Conservation (phyloP, 176 grass and related monocot species). For the Juncus inflexus region DNA sequence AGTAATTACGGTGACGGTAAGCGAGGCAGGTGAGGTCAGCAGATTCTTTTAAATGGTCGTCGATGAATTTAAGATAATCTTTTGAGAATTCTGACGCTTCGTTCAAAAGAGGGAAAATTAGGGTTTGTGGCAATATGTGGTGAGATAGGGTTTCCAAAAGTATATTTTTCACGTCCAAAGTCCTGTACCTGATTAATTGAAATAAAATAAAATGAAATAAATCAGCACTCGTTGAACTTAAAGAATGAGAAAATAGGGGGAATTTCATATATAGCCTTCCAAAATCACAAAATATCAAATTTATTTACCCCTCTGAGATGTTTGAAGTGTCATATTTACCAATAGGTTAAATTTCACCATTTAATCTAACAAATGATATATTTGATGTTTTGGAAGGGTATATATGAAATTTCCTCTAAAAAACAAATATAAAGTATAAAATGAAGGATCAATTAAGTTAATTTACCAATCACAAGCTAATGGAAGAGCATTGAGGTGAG, state of each 20-base stretch:
- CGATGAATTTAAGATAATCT: conserved; percentile 94
- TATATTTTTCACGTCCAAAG: conserved; percentile 95
- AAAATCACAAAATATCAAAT: no score
- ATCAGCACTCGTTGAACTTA: no score
- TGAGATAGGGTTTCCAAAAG: conserved; percentile 75
- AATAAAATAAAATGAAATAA: conserved; percentile 7
- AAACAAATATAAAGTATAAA: background rate
- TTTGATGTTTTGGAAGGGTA: background rate
- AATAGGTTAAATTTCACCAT: no score
- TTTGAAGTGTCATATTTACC: no score
- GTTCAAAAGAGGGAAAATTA: conserved; percentile 61
- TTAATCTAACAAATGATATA: no score
- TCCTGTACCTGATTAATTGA: conserved; percentile 56
- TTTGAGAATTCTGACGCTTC: conserved; percentile 70
- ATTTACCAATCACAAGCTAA: conserved; percentile 82
- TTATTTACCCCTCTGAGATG: no score
- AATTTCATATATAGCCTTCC: no score
- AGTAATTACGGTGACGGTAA: conserved; percentile 83
- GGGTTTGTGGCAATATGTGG: conserved; percentile 83
- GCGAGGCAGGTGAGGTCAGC: conserved; percentile 92
- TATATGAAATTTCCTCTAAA: background rate
- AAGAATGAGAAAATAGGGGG: no score
- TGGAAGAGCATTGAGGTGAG: conserved; percentile 63
- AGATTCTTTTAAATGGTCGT: conserved; percentile 97
- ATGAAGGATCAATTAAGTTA: conserved; percentile 21